phyloP scores from a whole-genome alignment of 129 eudicot species.

The Pulicaria dysenterica region DNA sequence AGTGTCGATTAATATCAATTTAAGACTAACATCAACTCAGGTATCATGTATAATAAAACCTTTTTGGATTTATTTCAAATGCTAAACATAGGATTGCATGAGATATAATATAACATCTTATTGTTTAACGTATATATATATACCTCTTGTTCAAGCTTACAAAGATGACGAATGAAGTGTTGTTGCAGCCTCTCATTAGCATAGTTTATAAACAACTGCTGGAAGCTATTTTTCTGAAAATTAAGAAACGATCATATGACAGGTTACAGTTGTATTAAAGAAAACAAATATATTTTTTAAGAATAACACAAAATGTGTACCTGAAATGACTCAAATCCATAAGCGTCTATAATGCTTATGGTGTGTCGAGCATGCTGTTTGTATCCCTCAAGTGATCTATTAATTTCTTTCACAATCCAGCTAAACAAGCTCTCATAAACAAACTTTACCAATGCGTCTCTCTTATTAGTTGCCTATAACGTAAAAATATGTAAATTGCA shows the following conservation, averaged over 20 bases:
- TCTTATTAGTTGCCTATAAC: slow-evolving; percentile 76
- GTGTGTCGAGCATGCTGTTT: slow-evolving; percentile 54
- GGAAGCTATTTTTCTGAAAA: slow-evolving; percentile 88
- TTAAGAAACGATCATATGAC: slow-evolving; percentile 20
- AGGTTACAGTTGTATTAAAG: not conserved
- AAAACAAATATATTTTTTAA: not conserved
- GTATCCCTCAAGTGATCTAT: slow-evolving; percentile 60
- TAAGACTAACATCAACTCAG: slow-evolving; percentile 1
- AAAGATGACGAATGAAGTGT: slow-evolving; percentile 79
- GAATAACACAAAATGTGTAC: slow-evolving; percentile 33
- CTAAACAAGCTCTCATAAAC: slow-evolving; percentile 83
- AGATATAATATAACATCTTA: not conserved
- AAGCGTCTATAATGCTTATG: slow-evolving; percentile 86
- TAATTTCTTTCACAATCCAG: slow-evolving; percentile 84
- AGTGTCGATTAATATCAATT: slow-evolving; percentile 1
- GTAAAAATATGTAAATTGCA: not conserved
- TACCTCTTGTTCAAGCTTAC: slow-evolving; percentile 96
- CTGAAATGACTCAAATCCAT: slow-evolving; percentile 94
- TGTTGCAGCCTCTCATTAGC: slow-evolving; percentile 96
- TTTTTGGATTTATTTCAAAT: no score
- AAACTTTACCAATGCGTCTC: slow-evolving; percentile 87
- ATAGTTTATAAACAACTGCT: slow-evolving; percentile 89
- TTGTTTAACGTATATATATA: no score
- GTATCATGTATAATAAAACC: not conserved
- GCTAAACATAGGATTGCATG: not conserved